These are phyloP conservation scores for Omphalotus guepiniiformis DNA, from an alignment of 768 basidiomycete genomes.

Conservation along the genomic window DNA sequence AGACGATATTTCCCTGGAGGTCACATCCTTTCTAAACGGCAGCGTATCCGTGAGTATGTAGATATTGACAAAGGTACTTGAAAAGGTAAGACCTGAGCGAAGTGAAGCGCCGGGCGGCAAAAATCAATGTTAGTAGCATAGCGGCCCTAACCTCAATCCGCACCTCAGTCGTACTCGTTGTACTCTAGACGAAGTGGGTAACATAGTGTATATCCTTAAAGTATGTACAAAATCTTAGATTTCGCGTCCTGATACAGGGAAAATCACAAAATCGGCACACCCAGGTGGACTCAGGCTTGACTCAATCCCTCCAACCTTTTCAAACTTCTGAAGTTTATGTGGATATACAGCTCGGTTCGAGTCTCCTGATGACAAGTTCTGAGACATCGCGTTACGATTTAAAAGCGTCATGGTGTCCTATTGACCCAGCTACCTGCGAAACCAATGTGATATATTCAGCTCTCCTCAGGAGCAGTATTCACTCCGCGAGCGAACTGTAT, in stretches of 20 bases:
- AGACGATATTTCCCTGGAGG: too few relatives aligned
- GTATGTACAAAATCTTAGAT: conserved; percentile 37
- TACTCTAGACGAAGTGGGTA: conserved; percentile 69
- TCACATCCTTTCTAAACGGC: conserved; percentile 47
- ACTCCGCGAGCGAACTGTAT: too few relatives aligned
- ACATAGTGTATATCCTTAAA: conserved; percentile 90
- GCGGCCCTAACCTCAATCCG: too few relatives aligned
- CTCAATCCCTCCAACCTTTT: not conserved
- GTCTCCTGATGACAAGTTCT: conserved; percentile 99
- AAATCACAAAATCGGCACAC: conserved; percentile 92
- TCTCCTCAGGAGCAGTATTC: too few relatives aligned
- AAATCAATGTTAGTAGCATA: too few relatives aligned
- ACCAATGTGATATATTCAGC: conserved; percentile 79
- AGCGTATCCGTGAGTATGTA: conserved; percentile 37
- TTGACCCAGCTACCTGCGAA: conserved; percentile 86
- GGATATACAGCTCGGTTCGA: conserved; percentile 81
- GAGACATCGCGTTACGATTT: conserved; percentile 93
- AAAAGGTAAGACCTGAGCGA: too few relatives aligned
- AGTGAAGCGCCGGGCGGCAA: too few relatives aligned
- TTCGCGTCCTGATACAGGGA: conserved; percentile 45
- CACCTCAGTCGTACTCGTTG: too few relatives aligned
- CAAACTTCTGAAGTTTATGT: not conserved
- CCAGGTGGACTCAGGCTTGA: conserved; percentile 75
- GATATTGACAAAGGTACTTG: conserved; percentile 81
- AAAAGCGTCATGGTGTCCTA: conserved; percentile 87